Evolutionary conservation across 2,329 filamentous ascomycete genomes (phyloP).

Genomic region (Shiraia bambusicola): DNA sequence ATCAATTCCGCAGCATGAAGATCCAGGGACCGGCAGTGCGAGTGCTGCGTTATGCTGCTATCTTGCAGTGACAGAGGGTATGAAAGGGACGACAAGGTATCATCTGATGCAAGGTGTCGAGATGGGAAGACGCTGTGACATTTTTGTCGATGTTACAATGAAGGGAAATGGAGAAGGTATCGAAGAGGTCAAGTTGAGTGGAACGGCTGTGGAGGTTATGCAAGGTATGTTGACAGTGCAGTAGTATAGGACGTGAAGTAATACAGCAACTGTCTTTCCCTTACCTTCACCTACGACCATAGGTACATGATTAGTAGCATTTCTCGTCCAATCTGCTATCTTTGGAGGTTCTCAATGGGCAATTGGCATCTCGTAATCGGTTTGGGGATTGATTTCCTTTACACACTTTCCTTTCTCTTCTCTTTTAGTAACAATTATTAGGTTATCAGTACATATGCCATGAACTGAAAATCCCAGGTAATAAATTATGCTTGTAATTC

Average conservation of each 20-base stretch:
- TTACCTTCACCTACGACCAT: too few relatives aligned
- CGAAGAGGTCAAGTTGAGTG: slow-evolving; percentile 44
- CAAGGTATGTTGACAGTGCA: slow-evolving; percentile 14
- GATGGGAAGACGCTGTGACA: slow-evolving; percentile 52
- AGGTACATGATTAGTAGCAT: too few relatives aligned
- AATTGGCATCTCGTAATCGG: too few relatives aligned
- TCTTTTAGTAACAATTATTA: too few relatives aligned
- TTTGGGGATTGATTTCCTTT: too few relatives aligned
- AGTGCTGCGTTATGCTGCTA: slow-evolving; percentile 48
- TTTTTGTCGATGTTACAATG: slow-evolving; percentile 48
- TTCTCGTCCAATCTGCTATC: too few relatives aligned
- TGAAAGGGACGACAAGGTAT: slow-evolving; percentile 20
- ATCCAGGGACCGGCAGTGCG: slow-evolving; percentile 53
- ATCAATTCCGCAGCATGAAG: slow-evolving; percentile 56
- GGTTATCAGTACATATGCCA: too few relatives aligned
- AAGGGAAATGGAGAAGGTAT: slow-evolving; percentile 37
- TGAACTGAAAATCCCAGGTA: too few relatives aligned
- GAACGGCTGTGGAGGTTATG: slow-evolving; percentile 45
- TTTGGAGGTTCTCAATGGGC: too few relatives aligned
- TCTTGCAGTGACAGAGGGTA: slow-evolving; percentile 36
- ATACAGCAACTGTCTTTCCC: too few relatives aligned
- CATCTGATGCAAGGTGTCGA: slow-evolving; percentile 52
- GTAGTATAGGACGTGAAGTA: background rate
- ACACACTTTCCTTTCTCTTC: too few relatives aligned
- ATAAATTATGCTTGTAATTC: too few relatives aligned